A percentile compares a stretch with the other conserved stretches of the same genome.
Evolutionary conservation across 1,284 basidiomycete species (phyloP).

Genomic region (Cutaneotrichosporon sp.): DNA sequence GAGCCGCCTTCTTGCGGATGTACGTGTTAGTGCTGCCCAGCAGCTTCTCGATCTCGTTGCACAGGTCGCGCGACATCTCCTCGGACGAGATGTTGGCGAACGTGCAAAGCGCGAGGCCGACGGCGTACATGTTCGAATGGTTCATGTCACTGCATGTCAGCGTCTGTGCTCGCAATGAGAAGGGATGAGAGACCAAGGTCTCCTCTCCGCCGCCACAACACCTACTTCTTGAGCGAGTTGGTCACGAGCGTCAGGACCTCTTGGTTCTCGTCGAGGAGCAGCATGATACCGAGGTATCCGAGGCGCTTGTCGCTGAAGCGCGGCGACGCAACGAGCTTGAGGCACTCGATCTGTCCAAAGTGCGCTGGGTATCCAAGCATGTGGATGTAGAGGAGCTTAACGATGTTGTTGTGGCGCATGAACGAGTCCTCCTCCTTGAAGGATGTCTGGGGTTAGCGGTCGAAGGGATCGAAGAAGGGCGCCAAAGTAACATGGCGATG

Average conservation of each 20-base stretch:
- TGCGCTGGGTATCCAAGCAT: slow-evolving; percentile 99
- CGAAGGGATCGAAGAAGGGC: background rate
- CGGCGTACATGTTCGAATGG: slow-evolving; percentile 98
- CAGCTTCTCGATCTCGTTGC: slow-evolving; percentile 96
- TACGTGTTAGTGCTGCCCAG: slow-evolving; percentile 97
- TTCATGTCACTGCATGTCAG: slow-evolving; percentile 83
- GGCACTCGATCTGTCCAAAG: slow-evolving; percentile 99
- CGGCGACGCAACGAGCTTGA: slow-evolving; percentile 98
- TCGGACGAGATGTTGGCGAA: slow-evolving; percentile 99
- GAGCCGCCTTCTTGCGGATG: slow-evolving; percentile 96
- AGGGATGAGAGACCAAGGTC: background rate
- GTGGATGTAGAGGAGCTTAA: slow-evolving; percentile 98
- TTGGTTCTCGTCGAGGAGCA: slow-evolving; percentile 95
- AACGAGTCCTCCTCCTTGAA: slow-evolving; percentile 97
- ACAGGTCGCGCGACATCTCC: slow-evolving; percentile 95
- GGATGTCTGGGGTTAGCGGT: slow-evolving; percentile 60
- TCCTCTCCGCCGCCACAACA: slow-evolving; percentile 20
- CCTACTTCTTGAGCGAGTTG: slow-evolving; percentile 97
- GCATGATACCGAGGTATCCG: slow-evolving; percentile 97
- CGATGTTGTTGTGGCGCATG: slow-evolving; percentile 93
- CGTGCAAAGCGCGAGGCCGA: slow-evolving; percentile 94
- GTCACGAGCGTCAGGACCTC: slow-evolving; percentile 97
- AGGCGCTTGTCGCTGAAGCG: slow-evolving; percentile 95
- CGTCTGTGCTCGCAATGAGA: background rate
- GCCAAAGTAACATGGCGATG: background rate